Base-by-base conservation (phyloP, 768 basidiomycete genomes). In the Psilocybe cyanescens region DNA sequence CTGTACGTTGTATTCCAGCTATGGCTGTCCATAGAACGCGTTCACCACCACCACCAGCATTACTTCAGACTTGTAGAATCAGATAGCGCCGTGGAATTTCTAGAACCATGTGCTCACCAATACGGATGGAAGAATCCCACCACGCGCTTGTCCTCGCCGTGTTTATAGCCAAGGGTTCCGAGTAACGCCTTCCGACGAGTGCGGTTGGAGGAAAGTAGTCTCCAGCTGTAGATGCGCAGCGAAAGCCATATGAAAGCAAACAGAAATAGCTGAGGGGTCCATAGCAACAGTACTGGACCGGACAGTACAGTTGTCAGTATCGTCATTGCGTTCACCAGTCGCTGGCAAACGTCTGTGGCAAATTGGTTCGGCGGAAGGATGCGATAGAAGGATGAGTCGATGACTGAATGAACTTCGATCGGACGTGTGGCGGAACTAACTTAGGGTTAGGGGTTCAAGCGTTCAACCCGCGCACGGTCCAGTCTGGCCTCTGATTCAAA, bases 31-130 rank as follows among this genome's bases (percentile, higher is more conserved):
- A 98, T 0, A 99, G 77, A 1, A 99, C 97, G 1, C 95, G 86
- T 74, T 99, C 97, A 1, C 97, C 97, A 29, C 97, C 97, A 9
- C 97, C 97, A 0, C 97, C 96, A 39, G 96, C 95, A 81, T 99
- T 97, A 70, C 97, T 84, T 63, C 19, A 33, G 19, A 53, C 58
- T 68, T 64, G 72, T 74, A 71, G 69, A 75, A 77, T 79, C 71
- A 81, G 74, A 65, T 59, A 61, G 60, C 41, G 46, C 30, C 62
- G 55, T 44, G 58, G 57, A 46, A 39, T 45, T 19, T 53, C 44
- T 19, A 2, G 8, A 61, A 39, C 39, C 35, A 17, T 41, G 14
- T 12, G 70, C 86, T 76, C 68, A 95, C 95, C 95, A 99, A 72
- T 96, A 99, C 0, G 96, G 96, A 78, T 99, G 96, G 72, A 97